Percentiles rank a stretch among this genome's conserved stretches.
phyloP scores from a whole-genome alignment of 163 green algal genomes.

The Coccomyxa subellipsoidea region DNA sequence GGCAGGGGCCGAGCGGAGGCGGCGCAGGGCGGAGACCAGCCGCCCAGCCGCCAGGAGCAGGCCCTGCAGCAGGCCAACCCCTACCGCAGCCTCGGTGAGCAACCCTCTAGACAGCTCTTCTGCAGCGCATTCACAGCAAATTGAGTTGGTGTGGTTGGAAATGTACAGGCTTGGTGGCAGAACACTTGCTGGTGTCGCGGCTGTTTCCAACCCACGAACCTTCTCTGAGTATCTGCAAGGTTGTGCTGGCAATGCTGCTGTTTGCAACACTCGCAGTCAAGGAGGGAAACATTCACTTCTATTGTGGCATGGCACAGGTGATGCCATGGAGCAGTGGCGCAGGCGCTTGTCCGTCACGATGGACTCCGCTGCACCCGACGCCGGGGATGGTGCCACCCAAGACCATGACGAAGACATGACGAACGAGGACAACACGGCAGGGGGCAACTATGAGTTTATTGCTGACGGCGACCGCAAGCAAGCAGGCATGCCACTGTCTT shows the following conservation, averaged over 20 bases:
- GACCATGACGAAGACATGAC: background rate
- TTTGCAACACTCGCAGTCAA: too few relatives aligned
- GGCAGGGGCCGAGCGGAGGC: background rate
- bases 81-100: conserved; percentile 64
- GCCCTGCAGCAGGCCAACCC: conserved; percentile 59
- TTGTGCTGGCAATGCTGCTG: too few relatives aligned
- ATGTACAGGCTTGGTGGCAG: too few relatives aligned
- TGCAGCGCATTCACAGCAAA: too few relatives aligned
- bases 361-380: conserved; percentile 24
- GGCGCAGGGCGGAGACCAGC: conserved; percentile 17
- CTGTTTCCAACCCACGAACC: too few relatives aligned
- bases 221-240: too few relatives aligned
- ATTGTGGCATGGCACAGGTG: too few relatives aligned
- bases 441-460: conserved; percentile 62
- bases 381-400: conserved; percentile 28
- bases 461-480: conserved; percentile 23
- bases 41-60: conserved; percentile 13
- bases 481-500: conserved; percentile 3
- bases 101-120: too few relatives aligned
- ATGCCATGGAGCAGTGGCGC: conserved; percentile 83
- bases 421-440: conserved; percentile 14
- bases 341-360: conserved; percentile 57
- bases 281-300: too few relatives aligned
- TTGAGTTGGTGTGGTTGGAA: too few relatives aligned
- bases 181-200: too few relatives aligned